Evolutionary conservation across 192 early-diverging fungal species (phyloP).

Genomic region (Mortierella claussenii): DNA sequence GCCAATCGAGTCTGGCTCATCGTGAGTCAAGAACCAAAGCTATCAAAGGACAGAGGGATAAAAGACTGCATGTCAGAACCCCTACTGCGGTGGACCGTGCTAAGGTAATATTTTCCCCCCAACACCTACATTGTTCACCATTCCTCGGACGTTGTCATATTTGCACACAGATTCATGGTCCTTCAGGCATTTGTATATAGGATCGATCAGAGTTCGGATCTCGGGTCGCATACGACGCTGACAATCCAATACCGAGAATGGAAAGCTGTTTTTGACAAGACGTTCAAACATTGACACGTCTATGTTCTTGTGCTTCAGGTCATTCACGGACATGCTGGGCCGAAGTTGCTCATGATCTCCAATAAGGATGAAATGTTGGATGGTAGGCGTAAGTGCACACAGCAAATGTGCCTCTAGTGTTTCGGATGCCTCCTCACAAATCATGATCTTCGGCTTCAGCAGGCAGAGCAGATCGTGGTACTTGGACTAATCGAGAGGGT

Average conservation of each 20-base stretch:
- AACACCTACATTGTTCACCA: slow-evolving; percentile 56
- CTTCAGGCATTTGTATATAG: slow-evolving; percentile 60
- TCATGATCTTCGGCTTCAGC: slow-evolving; percentile 59
- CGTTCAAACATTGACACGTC: slow-evolving; percentile 68
- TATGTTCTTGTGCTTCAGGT: slow-evolving; percentile 51
- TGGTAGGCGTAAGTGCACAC: slow-evolving; percentile 56
- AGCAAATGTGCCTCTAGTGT: slow-evolving; percentile 66
- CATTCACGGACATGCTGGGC: slow-evolving; percentile 61
- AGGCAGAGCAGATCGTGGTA: slow-evolving; percentile 61
- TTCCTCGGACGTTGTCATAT: slow-evolving; percentile 56
- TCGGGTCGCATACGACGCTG: slow-evolving; percentile 70
- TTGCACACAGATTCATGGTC: slow-evolving; percentile 53
- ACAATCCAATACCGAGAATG: slow-evolving; percentile 52
- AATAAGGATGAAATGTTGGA: slow-evolving; percentile 66
- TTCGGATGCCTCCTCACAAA: slow-evolving; percentile 69
- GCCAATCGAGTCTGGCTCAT: slow-evolving; percentile 40
- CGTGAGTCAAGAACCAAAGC: slow-evolving; percentile 61
- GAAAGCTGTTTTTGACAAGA: slow-evolving; percentile 54
- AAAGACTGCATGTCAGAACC: no score
- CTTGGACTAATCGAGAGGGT: slow-evolving; percentile 65
- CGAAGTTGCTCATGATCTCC: slow-evolving; percentile 71
- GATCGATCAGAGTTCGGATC: slow-evolving; percentile 59
- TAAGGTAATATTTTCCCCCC: neutral
- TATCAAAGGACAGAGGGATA: no score
- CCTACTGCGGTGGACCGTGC: neutral